Conservation (phyloP, 2,329 filamentous ascomycete genomes). For the Talaromyces sp. region DNA sequence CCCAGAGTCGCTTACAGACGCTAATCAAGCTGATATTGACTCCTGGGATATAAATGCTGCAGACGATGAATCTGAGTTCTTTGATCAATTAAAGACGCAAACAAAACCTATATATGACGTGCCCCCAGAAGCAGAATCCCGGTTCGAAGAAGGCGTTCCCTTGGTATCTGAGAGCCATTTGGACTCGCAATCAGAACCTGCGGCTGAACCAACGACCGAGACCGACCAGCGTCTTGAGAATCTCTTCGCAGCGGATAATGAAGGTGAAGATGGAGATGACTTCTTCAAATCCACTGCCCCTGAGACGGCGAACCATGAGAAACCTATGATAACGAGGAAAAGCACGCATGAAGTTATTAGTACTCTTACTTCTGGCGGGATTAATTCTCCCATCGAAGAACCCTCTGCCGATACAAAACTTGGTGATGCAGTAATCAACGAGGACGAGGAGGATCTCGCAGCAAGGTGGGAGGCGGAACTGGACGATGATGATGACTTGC, state of each 20-base stretch:
- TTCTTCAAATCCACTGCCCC: conserved; percentile 29
- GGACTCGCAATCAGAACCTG: conserved; percentile 12
- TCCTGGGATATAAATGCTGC: conserved; percentile 47
- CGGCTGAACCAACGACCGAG: conserved; percentile 20
- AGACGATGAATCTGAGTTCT: conserved; percentile 55
- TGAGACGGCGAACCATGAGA: conserved; percentile 11
- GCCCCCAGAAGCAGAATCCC: conserved; percentile 45
- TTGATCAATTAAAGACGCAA: conserved; percentile 45
- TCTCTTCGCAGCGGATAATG: conserved; percentile 32
- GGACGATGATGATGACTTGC: conserved; percentile 75
- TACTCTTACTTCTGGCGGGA: conserved; percentile 35
- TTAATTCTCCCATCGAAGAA: conserved; percentile 23
- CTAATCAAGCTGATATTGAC: conserved; percentile 12
- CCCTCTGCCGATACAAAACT: conserved; percentile 23
- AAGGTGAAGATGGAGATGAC: conserved; percentile 26
- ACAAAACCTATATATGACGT: conserved; percentile 31
- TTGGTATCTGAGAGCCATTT: conserved; percentile 43
- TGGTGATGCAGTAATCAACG: conserved; percentile 7
- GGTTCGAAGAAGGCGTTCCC: conserved; percentile 66
- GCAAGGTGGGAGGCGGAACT: conserved; percentile 81
- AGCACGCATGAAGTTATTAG: conserved; percentile 63
- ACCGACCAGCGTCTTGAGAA: conserved; percentile 21
- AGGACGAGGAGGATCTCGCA: conserved; percentile 61
- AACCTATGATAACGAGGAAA: conserved; percentile 54
- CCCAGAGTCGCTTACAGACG: conserved; percentile 12